Base-by-base conservation (phyloP, 2,329 filamentous ascomycete species). In the Epichloe amarillans region DNA sequence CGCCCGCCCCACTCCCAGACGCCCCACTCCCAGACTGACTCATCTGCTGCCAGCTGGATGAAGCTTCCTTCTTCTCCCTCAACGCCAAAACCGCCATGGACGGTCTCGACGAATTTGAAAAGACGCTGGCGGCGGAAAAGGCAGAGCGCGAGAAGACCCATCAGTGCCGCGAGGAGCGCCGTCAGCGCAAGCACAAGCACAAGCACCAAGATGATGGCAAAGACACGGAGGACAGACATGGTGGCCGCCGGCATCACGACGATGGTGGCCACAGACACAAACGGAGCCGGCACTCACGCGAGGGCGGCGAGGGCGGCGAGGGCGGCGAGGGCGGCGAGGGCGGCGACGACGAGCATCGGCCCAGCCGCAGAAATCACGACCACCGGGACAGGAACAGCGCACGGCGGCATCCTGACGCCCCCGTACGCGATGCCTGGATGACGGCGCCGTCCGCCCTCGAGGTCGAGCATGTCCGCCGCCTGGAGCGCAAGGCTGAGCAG, bases 361-460 rank as follows among this genome's bases (percentile, higher is more conserved):
- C 71, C 45, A 68, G 69, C 52, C 63, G 62, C 21, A 44, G 49
- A 21, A 52, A 58, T 19, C 55, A 49, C 51, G 46, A 36, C 26
- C 40, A 43, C 11, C 69, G 5, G 73, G 77, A 54, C 66, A 70
- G 0, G 76, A 77, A 49, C 74, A 79, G 52, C 59, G 75, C 0
- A 74, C 33, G 75, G 2, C 57, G 74, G 4, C 75, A 73, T 1
- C 70, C 79, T 37, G 75, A 79, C 21, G 73, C 75, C 55, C 60
- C 83, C 35, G 76, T 82, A 57, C 80, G 94, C 55, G 93, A 97
- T 65, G 80, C 85, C 0, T 98, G 94, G 90, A 98, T 98, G 93
- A 84, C 89, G 53, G 84, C 84, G 0, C 89, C 91, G 0, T 87
- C 86, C 0, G 81, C 84, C 0, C 69, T 95, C 37, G 84, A 90